phyloP scores from a whole-genome alignment of 352 stramenopile species.

The Pythium aphanidermatum region DNA sequence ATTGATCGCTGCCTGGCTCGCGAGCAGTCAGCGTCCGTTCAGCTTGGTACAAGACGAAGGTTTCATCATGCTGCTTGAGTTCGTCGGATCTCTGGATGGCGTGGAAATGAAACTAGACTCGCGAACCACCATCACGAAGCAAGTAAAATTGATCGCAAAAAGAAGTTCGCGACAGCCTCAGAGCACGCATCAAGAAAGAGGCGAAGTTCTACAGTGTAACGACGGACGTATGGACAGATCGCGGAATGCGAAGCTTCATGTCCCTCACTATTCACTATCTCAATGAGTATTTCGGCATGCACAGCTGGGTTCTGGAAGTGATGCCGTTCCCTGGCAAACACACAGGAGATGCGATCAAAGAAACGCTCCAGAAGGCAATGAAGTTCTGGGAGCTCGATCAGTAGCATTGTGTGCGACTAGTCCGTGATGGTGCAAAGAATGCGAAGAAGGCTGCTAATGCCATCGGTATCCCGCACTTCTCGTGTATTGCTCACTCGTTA shows the following conservation, averaged over 20 bases:
- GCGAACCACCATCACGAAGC: neutral
- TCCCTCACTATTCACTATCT: slow-evolving; percentile 10
- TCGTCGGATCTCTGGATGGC: neutral
- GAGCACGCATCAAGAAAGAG: neutral
- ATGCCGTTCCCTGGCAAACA: slow-evolving; percentile 6
- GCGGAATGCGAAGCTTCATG: slow-evolving; percentile 5
- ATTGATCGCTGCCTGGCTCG: neutral
- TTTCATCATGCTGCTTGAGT: neutral
- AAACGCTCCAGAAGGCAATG: neutral
- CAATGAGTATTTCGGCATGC: slow-evolving; percentile 1
- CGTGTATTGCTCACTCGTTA: slow-evolving; percentile 2
- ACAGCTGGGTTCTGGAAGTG: slow-evolving; percentile 6
- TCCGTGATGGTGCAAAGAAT: slow-evolving; percentile 9
- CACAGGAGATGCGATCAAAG: slow-evolving; percentile 1
- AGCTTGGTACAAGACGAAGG: slow-evolving; percentile 1
- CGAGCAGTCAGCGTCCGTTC: slow-evolving; percentile 4
- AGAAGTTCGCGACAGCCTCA: neutral
- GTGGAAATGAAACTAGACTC: neutral
- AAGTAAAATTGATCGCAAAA: neutral
- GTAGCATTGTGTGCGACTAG: neutral
- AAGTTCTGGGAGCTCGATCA: slow-evolving; percentile 1
- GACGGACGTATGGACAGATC: slow-evolving; percentile 14
- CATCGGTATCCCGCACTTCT: slow-evolving; percentile 1
- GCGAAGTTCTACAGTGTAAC: slow-evolving; percentile 5
- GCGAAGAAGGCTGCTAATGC: neutral